Percentiles rank a stretch among this genome's conserved stretches.
These are phyloP conservation scores for Torrubiellomyces zombiae DNA, from an alignment of 2,329 filamentous ascomycete species.

Conservation along the genomic window DNA sequence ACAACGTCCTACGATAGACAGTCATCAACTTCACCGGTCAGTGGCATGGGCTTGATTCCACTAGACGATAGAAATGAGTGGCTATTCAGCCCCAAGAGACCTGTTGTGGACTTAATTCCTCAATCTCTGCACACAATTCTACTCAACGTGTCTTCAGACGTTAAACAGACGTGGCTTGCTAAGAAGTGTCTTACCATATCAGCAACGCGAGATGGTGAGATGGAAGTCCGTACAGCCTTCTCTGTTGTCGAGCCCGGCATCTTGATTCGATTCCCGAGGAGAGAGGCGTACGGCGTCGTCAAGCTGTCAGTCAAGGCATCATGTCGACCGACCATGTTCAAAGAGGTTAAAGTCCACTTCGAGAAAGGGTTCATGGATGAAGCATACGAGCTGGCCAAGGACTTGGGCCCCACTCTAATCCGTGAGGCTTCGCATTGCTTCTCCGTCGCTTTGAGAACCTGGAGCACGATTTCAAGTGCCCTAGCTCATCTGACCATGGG, in stretches of 20 bases:
- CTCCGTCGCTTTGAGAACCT: constrained; percentile 16
- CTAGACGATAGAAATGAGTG: constrained; percentile 16
- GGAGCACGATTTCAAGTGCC: constrained; percentile 15
- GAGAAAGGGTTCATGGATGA: constrained; percentile 29
- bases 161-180: constrained; percentile 37
- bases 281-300: constrained; percentile 40
- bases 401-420: constrained; percentile 21
- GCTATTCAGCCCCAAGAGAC: constrained; percentile 17
- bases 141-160: constrained; percentile 30
- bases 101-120: constrained; percentile 13
- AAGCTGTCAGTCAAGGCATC: constrained; percentile 41
- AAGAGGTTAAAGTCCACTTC: constrained; percentile 44
- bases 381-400: constrained; percentile 25
- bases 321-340: constrained; percentile 42
- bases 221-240: no score
- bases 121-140: constrained; percentile 32
- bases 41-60: constrained; percentile 12
- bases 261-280: constrained; percentile 31
- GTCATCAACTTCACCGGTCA: constrained; percentile 5
- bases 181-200: constrained; percentile 40
- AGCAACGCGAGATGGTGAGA: constrained; percentile 34
- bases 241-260: constrained; percentile 32
- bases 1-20: constrained; percentile 3
- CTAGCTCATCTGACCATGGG: constrained; percentile 9
- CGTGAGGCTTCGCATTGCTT: constrained; percentile 21